Percentiles rank a stretch among this genome's conserved stretches.
These are phyloP conservation scores for Antarctomyces pellizariae DNA, from an alignment of 495 filamentous ascomycete species.

Conservation along the genomic window DNA sequence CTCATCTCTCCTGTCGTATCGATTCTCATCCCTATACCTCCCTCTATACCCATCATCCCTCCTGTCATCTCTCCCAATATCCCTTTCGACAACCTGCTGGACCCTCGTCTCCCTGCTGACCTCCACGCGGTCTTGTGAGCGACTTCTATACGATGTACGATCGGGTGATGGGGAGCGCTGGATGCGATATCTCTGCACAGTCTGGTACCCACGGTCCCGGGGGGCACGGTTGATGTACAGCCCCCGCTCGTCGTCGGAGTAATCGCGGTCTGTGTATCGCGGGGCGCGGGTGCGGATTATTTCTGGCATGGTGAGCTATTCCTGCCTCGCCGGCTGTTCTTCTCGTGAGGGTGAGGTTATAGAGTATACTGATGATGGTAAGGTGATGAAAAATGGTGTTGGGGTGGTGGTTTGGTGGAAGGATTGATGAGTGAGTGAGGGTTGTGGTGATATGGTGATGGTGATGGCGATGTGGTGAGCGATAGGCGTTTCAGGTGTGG, in stretches of 20 bases:
- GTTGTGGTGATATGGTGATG: too few relatives aligned
- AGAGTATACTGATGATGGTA: too few relatives aligned
- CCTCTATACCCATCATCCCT: constrained; percentile 18
- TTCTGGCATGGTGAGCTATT: constrained; percentile 1
- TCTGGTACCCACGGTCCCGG: constrained; percentile 18
- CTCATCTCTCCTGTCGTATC: constrained; percentile 6
- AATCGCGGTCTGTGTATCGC: background rate
- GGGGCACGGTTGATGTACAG: background rate
- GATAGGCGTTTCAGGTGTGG: too few relatives aligned
- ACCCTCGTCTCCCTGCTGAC: constrained; percentile 26
- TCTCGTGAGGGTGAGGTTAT: too few relatives aligned
- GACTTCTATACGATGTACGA: too few relatives aligned
- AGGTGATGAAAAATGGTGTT: too few relatives aligned
- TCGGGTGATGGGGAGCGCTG: too few relatives aligned
- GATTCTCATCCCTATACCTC: constrained; percentile 18
- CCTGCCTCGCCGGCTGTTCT: too few relatives aligned
- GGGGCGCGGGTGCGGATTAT: background rate
- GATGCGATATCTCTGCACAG: constrained; percentile 31
- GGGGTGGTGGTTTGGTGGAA: too few relatives aligned
- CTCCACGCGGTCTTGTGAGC: constrained; percentile 17
- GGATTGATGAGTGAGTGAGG: too few relatives aligned
- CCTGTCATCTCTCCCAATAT: constrained; percentile 13
- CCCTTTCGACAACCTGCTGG: constrained; percentile 21
- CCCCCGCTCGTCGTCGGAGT: background rate
- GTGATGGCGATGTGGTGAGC: too few relatives aligned